Percentiles rank a stretch among this genome's conserved stretches.
These are phyloP conservation scores for Sugiyamaella chiloensis DNA, from an alignment of 805 yeast species.

Conservation along the genomic window DNA sequence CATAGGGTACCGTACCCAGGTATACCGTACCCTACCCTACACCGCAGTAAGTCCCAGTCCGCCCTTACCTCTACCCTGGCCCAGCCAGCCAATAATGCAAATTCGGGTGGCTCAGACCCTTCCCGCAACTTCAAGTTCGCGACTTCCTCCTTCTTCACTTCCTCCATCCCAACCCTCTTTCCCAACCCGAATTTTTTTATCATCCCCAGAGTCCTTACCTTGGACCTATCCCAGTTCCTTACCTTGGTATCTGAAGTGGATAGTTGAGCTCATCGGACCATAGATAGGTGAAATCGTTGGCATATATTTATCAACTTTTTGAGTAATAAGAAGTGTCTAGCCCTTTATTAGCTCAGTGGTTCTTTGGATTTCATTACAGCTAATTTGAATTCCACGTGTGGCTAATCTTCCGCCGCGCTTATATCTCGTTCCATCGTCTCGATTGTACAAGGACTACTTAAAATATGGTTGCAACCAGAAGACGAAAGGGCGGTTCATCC, in stretches of 20 bases:
- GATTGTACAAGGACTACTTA: no score
- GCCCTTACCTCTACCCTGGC: not conserved
- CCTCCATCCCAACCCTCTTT: constrained; percentile 7
- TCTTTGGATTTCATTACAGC: no score
- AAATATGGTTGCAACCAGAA: constrained; percentile 7
- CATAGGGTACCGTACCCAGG: constrained; percentile 3
- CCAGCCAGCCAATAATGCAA: constrained; percentile 1
- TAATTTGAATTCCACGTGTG: no score
- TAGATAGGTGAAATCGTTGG: no score
- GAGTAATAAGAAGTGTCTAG: no score
- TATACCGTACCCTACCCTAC: constrained; percentile 5
- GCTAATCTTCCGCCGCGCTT: no score
- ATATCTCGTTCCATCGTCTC: no score
- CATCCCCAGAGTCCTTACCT: constrained; percentile 4
- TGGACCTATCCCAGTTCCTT: constrained; percentile 12
- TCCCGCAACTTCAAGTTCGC: constrained; percentile 1
- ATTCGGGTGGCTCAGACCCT: constrained; percentile 1
- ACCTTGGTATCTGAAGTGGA: constrained; percentile 4
- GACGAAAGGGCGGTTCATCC: constrained; percentile 5
- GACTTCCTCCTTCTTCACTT: constrained; percentile 6
- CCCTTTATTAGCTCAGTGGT: no score
- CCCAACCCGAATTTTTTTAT: constrained; percentile 2
- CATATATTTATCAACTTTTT: no score
- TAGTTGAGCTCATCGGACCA: no score
- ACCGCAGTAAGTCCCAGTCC: constrained; percentile 1